Evolutionary conservation across 2,329 filamentous ascomycete species (phyloP), one percentile per base, ranked within the genome.

Genomic region (Immersiporthe knoxdaviesiana): DNA sequence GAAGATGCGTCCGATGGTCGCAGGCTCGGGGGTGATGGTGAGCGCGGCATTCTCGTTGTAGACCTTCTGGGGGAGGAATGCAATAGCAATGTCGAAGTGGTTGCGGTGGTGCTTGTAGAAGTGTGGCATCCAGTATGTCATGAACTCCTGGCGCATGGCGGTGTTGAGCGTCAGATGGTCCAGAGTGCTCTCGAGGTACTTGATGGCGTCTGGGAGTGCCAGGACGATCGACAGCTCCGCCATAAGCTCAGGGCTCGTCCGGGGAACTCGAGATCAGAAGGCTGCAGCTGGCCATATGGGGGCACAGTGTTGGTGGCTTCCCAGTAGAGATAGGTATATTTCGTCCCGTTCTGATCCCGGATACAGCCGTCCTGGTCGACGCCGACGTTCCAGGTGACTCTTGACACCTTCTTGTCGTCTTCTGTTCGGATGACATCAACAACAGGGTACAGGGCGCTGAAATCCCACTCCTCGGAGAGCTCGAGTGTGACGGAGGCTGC

Each of bases 141-240:
- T 65, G 62, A 73, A 73, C 14, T 71, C 70, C 44, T 71, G 68
- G 5, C 67, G 63, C 72, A 73, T 73, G 3, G 66, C 65, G 2
- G 68, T 37, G 7, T 65, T 70, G n/a, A 73, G 62, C 14, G 39
- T 54, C 2, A 71, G 61, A 24, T 54, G n/a, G 16, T 47, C n/a
- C 3, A 73, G 68, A 21, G 63, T 41, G 4, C 18, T 21, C 7
- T 72, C 67, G n/a, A 73, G 64, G 27, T 68, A 70, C 41, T 41
- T 37, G 14, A 72, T 21, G 52, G 70, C 58, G 16, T 67, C 27
- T 27, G 37, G 47, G 50, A 69, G 69, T 7, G 61, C 16, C 1
- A 69, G 63, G 1, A 64, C 59, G 24, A 35, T 30, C 3, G 71
- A 58, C 1, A 47, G 35, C 16, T 61, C 50, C 7, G 66, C 52